Base-by-base conservation (phyloP, 345 rosid species). In the Trapa bicornis region DNA sequence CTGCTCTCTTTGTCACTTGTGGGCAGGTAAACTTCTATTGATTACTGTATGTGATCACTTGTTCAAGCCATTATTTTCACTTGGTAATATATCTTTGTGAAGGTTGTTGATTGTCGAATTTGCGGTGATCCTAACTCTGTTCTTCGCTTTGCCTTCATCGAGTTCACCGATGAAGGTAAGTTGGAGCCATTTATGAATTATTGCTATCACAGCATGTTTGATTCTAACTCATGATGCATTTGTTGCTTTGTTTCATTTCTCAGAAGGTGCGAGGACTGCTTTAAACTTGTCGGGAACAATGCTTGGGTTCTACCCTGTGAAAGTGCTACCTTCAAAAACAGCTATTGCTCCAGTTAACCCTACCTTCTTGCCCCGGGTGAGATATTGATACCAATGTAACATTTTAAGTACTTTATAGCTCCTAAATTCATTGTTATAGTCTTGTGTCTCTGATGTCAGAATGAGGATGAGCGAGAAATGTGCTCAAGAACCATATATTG, bases 311-410 rank as follows among this genome's bases (percentile, higher is more conserved):
- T 92, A 92, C 68, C 98, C 92, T 29, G 89, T 92, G 41, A 84
- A 79, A 74, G 98, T 92, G 71, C 81, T 89, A 75, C 98, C 98
- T 37, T 92, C 96, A 2, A 92, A 89, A 80, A 89, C 98, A 15
- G 98, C 98, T 70, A 92, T 92, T 69, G 98, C 98, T 54, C 98
- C 96, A 16, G 98, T 89, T 72, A 92, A 92, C 75, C 98, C 96
- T 5, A 89, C 95, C 7, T 85, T 89, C 80, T 82, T 92, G 84
- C 96, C 98, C 2, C 85, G 92, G 91, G 98, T 92, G 68, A 80
- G 84, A 67, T 73, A 37, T 22, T 6, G 64, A 63, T 66, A 37
- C 48, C 47, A 37, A 33, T 39, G 53, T 53, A 3, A 15, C 36
- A 2, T 73, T 9, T 43, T 22, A 47, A 45, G 32, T 15, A 32